phyloP scores from a whole-genome alignment of 2,329 filamentous ascomycete species.

The Dactylellina leptospora region DNA sequence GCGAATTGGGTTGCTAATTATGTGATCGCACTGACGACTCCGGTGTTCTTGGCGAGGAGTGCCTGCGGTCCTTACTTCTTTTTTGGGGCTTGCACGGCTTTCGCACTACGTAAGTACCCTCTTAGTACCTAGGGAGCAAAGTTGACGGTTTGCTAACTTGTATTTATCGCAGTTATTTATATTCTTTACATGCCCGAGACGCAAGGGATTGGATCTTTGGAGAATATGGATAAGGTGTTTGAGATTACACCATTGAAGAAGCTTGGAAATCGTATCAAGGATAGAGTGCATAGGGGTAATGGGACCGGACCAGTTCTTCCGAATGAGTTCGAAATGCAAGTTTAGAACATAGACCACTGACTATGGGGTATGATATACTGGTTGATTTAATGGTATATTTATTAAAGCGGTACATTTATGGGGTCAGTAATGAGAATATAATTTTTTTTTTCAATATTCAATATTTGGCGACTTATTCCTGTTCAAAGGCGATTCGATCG shows the following conservation, averaged over 20 bases:
- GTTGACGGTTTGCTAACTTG: background rate
- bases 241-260: conserved; percentile 50
- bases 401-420: background rate
- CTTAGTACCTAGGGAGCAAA: background rate
- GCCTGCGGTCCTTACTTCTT: conserved; percentile 64
- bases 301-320: conserved; percentile 21
- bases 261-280: conserved; percentile 38
- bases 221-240: conserved; percentile 52
- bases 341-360: background rate
- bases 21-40: conserved; percentile 63
- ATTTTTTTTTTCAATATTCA: background rate
- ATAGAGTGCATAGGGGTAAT: conserved; percentile 29
- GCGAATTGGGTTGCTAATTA: conserved; percentile 66
- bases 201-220: conserved; percentile 43
- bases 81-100: conserved; percentile 61
- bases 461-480: background rate
- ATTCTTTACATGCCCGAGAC: conserved; percentile 52
- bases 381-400: background rate
- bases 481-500: background rate
- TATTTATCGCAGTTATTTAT: conserved; percentile 22
- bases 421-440: background rate
- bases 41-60: conserved; percentile 56
- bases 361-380: background rate
- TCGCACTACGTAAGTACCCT: conserved; percentile 58
- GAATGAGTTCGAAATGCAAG: conserved; percentile 47